Evolutionary conservation across 2,329 filamentous ascomycete genomes (phyloP), one percentile per base, ranked within the genome.

Genomic region (Helicocarpus griseus): DNA sequence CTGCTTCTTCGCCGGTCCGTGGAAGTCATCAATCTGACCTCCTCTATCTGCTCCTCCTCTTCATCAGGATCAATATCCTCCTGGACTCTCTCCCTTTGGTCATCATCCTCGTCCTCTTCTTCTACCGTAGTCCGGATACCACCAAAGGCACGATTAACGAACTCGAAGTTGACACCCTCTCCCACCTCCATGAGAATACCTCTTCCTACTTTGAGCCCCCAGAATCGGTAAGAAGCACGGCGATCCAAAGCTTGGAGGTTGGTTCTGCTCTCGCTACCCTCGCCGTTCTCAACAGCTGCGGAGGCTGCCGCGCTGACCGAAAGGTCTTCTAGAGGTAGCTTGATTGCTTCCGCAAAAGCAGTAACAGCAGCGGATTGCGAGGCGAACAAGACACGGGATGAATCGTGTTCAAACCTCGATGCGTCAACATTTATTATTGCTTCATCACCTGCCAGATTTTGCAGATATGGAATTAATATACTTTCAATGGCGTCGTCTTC

Each of bases 101-200:
- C 58, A 55, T 70, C 60, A 21, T 63, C 9, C 22, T 61, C 61
- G 17, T 68, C 65, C 26, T 64, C 63, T 26, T 69, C 63, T 33
- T 63, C 64, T 38, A 76, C 59, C 1, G 68, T 65, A 11, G 73
- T 69, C 5, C 76, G 75, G n/a, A 77, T 63, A 0, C 81, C 82
- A 29, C 81, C 81, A 65, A 83, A 85, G 3, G 80, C 79, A 29
- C 74, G 73, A 59, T 82, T 80, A 19, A 82, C 76, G 55, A 76
- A 76, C 14, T 71, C 68, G 63, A 78, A 83, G 39, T 77, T 77
- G 43, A 85, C 69, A 2, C 72, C 74, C 54, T 75, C 74, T 0
- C 73, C 75, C 19, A 76, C 76, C 57, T 78, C 77, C 69, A 81
- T 74, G 44, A 86, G 61, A 1, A 85, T 58, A 0, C 80, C 78